Evolutionary conservation across 139 green algal species (phyloP).

Genomic region (Closterium sp.): DNA sequence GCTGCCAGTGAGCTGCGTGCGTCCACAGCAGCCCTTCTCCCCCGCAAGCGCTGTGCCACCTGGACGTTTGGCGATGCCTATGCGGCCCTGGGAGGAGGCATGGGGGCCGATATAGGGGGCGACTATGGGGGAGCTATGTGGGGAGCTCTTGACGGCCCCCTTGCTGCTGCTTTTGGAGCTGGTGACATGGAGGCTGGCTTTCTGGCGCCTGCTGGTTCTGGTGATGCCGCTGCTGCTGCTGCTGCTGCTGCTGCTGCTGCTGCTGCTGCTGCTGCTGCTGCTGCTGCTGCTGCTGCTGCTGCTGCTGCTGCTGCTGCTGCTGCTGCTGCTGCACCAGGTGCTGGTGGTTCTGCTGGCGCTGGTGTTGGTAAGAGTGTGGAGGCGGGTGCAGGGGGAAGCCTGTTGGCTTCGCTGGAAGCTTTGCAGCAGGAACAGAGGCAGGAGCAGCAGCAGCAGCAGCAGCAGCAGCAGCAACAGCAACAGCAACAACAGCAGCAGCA

Average conservation of each 20-base stretch:
- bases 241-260: no score
- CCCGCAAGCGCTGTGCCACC: neutral
- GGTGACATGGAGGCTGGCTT: neutral
- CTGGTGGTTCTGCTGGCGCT: neutral
- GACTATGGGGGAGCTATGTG: neutral
- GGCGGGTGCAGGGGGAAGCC: neutral
- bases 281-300: no score
- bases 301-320: neutral
- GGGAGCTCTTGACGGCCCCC: neutral
- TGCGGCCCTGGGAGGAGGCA: neutral
- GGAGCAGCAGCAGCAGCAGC: neutral
- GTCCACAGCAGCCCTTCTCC: neutral
- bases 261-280: no score
- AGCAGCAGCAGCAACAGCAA: neutral
- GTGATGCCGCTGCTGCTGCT: no score
- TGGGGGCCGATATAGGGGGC: neutral
- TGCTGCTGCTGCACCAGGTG: neutral
- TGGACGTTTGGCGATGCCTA: neutral
- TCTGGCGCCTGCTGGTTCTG: neutral
- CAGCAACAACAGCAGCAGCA: neutral
- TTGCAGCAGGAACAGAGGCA: neutral
- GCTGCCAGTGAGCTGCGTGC: neutral
- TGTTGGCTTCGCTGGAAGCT: neutral
- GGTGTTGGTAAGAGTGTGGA: neutral
- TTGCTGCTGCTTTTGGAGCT: neutral